Conservation (phyloP, 768 basidiomycete species). For the Tylopilus vinaceipallidus region DNA sequence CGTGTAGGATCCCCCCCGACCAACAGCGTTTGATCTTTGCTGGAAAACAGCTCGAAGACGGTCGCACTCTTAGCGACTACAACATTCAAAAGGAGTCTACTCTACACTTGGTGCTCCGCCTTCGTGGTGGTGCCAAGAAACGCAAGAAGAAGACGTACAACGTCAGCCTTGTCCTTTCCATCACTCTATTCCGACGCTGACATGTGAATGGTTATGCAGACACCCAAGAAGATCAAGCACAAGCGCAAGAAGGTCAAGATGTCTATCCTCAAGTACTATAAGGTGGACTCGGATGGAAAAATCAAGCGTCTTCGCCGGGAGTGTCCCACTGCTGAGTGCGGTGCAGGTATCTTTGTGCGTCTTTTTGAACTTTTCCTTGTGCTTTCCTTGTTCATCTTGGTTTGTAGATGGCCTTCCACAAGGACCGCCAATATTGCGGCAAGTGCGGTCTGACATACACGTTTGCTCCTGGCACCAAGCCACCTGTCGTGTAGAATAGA, state of each 20-base stretch:
- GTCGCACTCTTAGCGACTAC: constrained; percentile 91
- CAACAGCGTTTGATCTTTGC: constrained; percentile 99
- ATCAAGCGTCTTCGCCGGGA: constrained; percentile 99
- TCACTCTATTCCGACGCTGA: constrained; percentile 1
- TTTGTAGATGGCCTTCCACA: constrained; percentile 94
- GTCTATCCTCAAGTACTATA: constrained; percentile 99
- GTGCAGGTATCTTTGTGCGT: constrained; percentile 82
- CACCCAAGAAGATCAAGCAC: constrained; percentile 99
- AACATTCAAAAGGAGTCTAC: constrained; percentile 99
- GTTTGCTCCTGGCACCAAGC: constrained; percentile 78
- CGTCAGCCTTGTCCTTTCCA: constrained; percentile 44
- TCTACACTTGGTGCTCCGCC: constrained; percentile 93
- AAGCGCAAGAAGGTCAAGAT: constrained; percentile 99
- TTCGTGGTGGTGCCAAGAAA: constrained; percentile 99
- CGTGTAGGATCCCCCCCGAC: constrained; percentile 77
- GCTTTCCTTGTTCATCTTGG: constrained; percentile 7
- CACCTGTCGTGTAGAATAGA: constrained; percentile 57
- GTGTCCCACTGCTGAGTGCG: constrained; percentile 83
- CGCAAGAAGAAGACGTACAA: constrained; percentile 99
- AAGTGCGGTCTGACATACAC: constrained; percentile 89
- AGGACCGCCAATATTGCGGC: constrained; percentile 97
- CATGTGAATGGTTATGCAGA: constrained; percentile 41
- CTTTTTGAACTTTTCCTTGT: background rate
- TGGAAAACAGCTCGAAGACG: constrained; percentile 99
- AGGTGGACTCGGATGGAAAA: constrained; percentile 99